Conservation (phyloP, 1,284 basidiomycete species). For the Testicularia cyperi region DNA sequence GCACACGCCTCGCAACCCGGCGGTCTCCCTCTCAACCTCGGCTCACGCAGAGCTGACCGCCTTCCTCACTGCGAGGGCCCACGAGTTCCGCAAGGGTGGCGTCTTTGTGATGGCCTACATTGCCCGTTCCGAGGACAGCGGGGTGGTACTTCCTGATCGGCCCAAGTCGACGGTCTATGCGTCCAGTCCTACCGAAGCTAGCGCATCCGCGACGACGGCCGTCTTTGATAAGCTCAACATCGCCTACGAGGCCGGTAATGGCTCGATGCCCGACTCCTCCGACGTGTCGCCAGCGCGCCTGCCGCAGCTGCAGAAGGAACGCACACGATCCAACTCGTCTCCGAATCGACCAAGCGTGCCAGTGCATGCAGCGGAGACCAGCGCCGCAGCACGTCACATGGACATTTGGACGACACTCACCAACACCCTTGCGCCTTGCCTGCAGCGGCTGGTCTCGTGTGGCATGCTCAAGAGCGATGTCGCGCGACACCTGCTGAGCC, state of each 20-base stretch:
- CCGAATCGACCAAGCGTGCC: slow-evolving; percentile 25
- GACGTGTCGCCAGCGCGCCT: slow-evolving; percentile 1
- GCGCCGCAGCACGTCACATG: no score
- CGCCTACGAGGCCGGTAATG: background rate
- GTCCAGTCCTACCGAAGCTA: slow-evolving; percentile 7
- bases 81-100: slow-evolving; percentile 61
- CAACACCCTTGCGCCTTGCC: slow-evolving; percentile 59
- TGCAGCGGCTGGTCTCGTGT: slow-evolving; percentile 61
- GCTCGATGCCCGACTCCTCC: background rate
- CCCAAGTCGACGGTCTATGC: slow-evolving; percentile 26
- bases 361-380: no score
- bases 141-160: slow-evolving; percentile 23
- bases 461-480: slow-evolving; percentile 61
- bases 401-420: slow-evolving; percentile 61
- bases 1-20: slow-evolving; percentile 52
- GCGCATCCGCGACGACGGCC: background rate
- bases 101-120: slow-evolving; percentile 61
- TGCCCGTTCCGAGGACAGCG: slow-evolving; percentile 56
- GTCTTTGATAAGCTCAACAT: background rate
- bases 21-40: slow-evolving; percentile 53
- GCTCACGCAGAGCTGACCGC: slow-evolving; percentile 61
- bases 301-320: slow-evolving; percentile 24
- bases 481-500: slow-evolving; percentile 58
- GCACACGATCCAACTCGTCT: slow-evolving; percentile 34
- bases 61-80: slow-evolving; percentile 59